Percentiles rank a stretch among this genome's conserved stretches.
phyloP scores from a whole-genome alignment of 2,329 filamentous ascomycete genomes.

The Leptographium procerum region DNA sequence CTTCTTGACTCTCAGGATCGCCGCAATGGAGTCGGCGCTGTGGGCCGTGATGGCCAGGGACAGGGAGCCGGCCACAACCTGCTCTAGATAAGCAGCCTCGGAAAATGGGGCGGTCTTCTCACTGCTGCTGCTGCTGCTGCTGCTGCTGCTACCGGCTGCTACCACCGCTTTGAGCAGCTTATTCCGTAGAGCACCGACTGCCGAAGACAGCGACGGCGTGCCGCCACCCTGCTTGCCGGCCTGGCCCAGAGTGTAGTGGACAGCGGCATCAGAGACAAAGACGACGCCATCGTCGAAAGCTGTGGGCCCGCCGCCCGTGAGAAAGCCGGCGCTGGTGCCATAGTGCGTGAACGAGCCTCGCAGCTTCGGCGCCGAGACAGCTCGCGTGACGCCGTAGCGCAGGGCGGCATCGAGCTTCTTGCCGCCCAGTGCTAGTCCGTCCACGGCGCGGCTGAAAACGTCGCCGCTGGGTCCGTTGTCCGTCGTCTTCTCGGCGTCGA shows the following conservation, averaged over 20 bases:
- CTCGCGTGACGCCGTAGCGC: slow-evolving; percentile 46
- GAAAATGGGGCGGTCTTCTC: slow-evolving; percentile 24
- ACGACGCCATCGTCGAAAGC: slow-evolving; percentile 36
- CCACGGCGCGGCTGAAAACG: slow-evolving; percentile 45
- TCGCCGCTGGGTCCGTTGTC: slow-evolving; percentile 35
- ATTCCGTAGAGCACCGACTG: slow-evolving; percentile 37
- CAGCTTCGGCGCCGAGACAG: slow-evolving; percentile 44
- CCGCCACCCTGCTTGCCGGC: slow-evolving; percentile 30
- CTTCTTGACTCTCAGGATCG: slow-evolving; percentile 46
- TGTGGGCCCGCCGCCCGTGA: slow-evolving; percentile 37
- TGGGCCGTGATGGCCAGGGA: slow-evolving; percentile 48
- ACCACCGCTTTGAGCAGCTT: slow-evolving; percentile 42
- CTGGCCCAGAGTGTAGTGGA: slow-evolving; percentile 44
- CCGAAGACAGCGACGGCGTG: slow-evolving; percentile 40
- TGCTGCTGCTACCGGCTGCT: slow-evolving; percentile 8
- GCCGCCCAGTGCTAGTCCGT: slow-evolving; percentile 42
- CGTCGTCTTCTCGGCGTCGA: slow-evolving; percentile 43
- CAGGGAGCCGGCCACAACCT: slow-evolving; percentile 41
- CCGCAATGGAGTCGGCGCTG: slow-evolving; percentile 51
- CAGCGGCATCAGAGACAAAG: slow-evolving; percentile 39
- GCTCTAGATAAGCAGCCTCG: slow-evolving; percentile 37
- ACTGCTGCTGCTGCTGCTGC: not conserved
- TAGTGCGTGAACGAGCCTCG: slow-evolving; percentile 31
- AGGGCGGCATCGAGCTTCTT: slow-evolving; percentile 43
- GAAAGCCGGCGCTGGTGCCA: slow-evolving; percentile 48